A percentile compares a stretch with the other conserved stretches of the same genome.
Conservation (phyloP, 441 rosid species). For the Monsonia emarginata region DNA sequence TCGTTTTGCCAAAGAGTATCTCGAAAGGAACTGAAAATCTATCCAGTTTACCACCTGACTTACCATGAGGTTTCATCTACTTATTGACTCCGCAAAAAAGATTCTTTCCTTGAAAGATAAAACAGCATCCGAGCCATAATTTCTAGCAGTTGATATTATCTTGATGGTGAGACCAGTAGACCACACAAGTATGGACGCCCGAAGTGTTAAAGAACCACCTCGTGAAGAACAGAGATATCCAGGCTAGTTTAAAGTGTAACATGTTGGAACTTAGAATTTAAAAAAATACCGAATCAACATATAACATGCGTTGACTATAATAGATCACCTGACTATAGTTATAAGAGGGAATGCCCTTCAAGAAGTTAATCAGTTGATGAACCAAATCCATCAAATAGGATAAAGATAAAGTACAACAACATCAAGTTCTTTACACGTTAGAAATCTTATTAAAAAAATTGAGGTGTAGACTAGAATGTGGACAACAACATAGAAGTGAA, state of each 20-base stretch:
- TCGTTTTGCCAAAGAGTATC: too few relatives aligned
- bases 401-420: background rate
- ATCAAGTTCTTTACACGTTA: background rate
- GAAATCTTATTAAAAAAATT: background rate
- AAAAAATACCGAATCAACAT: background rate
- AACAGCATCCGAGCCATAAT: background rate
- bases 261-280: background rate
- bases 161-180: background rate
- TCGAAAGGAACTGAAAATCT: too few relatives aligned
- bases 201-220: background rate
- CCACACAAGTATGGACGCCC: background rate
- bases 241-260: background rate
- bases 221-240: background rate
- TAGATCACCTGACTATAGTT: background rate
- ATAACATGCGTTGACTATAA: background rate
- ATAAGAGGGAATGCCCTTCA: background rate
- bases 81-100: too few relatives aligned
- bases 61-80: too few relatives aligned
- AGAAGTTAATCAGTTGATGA: background rate
- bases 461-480: background rate
- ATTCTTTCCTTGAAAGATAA: background rate
- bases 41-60: too few relatives aligned
- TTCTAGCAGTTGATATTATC: background rate
- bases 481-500: background rate
- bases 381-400: background rate